Evolutionary conservation across 768 basidiomycete genomes (phyloP).

Genomic region (Solioccasus polychromus): DNA sequence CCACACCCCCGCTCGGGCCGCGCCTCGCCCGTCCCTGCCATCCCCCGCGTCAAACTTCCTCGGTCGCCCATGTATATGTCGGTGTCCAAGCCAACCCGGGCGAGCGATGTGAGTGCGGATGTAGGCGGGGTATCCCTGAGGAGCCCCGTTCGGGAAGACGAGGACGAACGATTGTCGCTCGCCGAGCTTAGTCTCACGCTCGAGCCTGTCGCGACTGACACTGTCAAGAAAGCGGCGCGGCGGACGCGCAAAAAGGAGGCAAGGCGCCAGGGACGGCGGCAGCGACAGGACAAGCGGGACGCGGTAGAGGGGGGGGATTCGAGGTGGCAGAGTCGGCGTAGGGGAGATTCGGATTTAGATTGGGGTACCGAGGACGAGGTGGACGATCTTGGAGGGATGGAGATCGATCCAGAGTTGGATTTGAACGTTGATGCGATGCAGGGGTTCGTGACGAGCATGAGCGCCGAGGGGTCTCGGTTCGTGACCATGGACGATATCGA

Average conservation of each 20-base stretch:
- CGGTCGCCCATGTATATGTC: conserved; percentile 23
- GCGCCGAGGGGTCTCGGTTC: conserved; percentile 43
- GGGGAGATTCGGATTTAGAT: conserved; percentile 66
- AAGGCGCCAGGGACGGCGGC: conserved; percentile 9
- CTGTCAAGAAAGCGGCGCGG: conserved; percentile 22
- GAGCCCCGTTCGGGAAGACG: conserved; percentile 10
- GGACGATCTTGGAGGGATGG: conserved; percentile 50
- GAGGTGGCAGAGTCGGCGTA: conserved; percentile 48
- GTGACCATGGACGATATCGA: conserved; percentile 68
- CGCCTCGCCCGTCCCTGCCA: conserved; percentile 11
- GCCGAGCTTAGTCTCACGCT: no score
- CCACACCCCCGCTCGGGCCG: conserved; percentile 55
- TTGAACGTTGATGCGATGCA: conserved; percentile 48
- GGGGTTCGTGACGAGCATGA: conserved; percentile 50
- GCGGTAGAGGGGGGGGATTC: conserved; percentile 40
- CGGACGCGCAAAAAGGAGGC: conserved; percentile 24
- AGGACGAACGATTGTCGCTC: no score
- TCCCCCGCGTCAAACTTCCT: conserved; percentile 17
- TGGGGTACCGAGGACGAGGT: conserved; percentile 53
- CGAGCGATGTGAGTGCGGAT: no score
- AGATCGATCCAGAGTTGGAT: conserved; percentile 57
- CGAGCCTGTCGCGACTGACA: no score
- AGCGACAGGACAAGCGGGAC: conserved; percentile 35
- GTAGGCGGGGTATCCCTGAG: no score
- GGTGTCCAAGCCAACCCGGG: no score